phyloP scores from a whole-genome alignment of 192 early-diverging fungal genomes.

The Umbelopsis sp. region DNA sequence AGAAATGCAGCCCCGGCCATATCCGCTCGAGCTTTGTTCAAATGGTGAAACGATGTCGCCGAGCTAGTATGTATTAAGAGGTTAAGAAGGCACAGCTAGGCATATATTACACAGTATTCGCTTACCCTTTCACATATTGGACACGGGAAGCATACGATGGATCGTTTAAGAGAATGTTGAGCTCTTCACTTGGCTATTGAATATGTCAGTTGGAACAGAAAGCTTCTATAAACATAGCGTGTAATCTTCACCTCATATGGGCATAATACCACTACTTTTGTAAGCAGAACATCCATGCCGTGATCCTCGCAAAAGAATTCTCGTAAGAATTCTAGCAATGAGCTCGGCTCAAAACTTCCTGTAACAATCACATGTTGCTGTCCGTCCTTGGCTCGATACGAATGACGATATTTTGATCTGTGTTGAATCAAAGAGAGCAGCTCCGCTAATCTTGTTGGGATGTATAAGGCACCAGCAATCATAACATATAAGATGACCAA shows the following conservation, averaged over 20 bases:
- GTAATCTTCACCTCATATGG: conserved; percentile 39
- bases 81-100: background rate
- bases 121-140: conserved; percentile 67
- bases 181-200: conserved; percentile 53
- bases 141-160: conserved; percentile 69
- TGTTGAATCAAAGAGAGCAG: conserved; percentile 62
- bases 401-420: conserved; percentile 59
- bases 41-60: conserved; percentile 57
- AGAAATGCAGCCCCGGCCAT: conserved; percentile 66
- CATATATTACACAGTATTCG: too few relatives aligned
- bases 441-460: conserved; percentile 67
- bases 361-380: conserved; percentile 67
- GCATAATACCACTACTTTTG: conserved; percentile 69
- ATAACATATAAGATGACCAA: conserved; percentile 66
- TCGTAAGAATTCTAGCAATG: conserved; percentile 69
- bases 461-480: conserved; percentile 72
- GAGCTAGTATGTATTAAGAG: conserved; percentile 23
- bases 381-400: conserved; percentile 52
- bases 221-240: conserved; percentile 4
- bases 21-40: conserved; percentile 54
- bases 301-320: conserved; percentile 85
- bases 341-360: conserved; percentile 59
- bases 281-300: conserved; percentile 64
- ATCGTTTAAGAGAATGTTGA: conserved; percentile 60
- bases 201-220: background rate